Percentiles rank a stretch among this genome's conserved stretches.
phyloP scores from a whole-genome alignment of 805 yeast genomes.

The Candida ascalaphidarum region DNA sequence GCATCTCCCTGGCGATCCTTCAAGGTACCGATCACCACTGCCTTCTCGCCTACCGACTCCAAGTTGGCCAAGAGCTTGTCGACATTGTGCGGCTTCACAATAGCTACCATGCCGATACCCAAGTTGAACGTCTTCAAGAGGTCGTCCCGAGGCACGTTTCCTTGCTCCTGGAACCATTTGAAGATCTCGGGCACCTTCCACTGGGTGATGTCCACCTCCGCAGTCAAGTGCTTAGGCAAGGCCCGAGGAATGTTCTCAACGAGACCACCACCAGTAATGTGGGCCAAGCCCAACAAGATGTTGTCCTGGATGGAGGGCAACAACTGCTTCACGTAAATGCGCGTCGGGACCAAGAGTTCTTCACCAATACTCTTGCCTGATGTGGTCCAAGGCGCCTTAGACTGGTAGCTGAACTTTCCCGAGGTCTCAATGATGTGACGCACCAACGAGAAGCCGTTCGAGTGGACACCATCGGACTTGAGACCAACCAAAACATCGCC shows the following conservation, averaged over 20 bases:
- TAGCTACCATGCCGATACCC: constrained; percentile 95
- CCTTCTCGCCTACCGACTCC: constrained; percentile 62
- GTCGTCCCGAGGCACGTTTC: constrained; percentile 81
- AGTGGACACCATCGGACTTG: constrained; percentile 88
- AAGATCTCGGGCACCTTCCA: constrained; percentile 89
- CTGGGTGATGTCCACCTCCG: constrained; percentile 63
- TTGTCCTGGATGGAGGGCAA: constrained; percentile 64
- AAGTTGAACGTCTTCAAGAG: constrained; percentile 85
- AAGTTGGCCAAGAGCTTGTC: constrained; percentile 45
- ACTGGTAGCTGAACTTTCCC: constrained; percentile 56
- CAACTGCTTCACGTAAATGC: constrained; percentile 88
- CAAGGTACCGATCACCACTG: constrained; percentile 41
- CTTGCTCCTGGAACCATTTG: constrained; percentile 89
- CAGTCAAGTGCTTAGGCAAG: constrained; percentile 71
- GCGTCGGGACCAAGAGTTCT: constrained; percentile 81
- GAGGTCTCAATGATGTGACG: constrained; percentile 82
- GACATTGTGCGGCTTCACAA: constrained; percentile 66
- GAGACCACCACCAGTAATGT: constrained; percentile 97
- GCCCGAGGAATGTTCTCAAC: constrained; percentile 96
- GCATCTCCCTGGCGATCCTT: constrained; percentile 31
- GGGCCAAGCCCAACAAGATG: constrained; percentile 80
- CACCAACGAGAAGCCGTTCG: constrained; percentile 92
- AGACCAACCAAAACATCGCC: constrained; percentile 86
- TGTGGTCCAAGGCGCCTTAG: constrained; percentile 77
- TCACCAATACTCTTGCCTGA: constrained; percentile 67